A percentile compares a stretch with the other conserved stretches of the same genome.
phyloP scores from a whole-genome alignment of 2,329 filamentous ascomycete species.

The Aspergillus sp. region DNA sequence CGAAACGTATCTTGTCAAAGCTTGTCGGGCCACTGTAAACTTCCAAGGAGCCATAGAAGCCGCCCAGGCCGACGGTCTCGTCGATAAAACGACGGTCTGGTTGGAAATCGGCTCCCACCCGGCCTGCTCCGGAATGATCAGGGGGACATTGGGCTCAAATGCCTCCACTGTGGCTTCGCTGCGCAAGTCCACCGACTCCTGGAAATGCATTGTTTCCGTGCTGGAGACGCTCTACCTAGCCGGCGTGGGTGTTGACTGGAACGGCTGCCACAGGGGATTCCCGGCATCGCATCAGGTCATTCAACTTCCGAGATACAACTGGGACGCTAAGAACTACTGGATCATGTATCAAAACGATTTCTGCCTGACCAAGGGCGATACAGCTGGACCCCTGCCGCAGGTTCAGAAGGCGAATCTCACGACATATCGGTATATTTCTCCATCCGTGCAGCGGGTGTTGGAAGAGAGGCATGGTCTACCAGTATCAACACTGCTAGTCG shows the following conservation, averaged over 20 bases:
- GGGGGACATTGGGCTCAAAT: conserved; percentile 59
- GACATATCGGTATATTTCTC: conserved; percentile 45
- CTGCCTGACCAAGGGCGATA: conserved; percentile 64
- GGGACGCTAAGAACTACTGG: conserved; percentile 72
- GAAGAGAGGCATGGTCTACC: conserved; percentile 63
- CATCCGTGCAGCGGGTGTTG: conserved; percentile 65
- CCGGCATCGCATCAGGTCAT: conserved; percentile 58
- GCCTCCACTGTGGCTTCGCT: conserved; percentile 50
- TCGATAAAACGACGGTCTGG: conserved; percentile 70
- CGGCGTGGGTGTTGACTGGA: conserved; percentile 68
- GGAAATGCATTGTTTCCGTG: conserved; percentile 53
- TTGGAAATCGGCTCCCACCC: conserved; percentile 61
- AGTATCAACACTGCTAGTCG: conserved; percentile 37
- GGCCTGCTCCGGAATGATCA: conserved; percentile 47
- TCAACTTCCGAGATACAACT: conserved; percentile 67
- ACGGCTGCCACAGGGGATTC: conserved; percentile 66
- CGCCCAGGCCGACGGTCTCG: conserved; percentile 38
- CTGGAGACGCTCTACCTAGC: conserved; percentile 61
- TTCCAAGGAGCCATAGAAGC: conserved; percentile 45
- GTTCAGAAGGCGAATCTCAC: too few relatives aligned
- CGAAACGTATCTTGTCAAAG: conserved; percentile 39
- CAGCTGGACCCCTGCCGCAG: neutral
- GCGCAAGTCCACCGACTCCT: conserved; percentile 40
- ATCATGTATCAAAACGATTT: conserved; percentile 71
- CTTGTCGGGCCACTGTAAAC: conserved; percentile 47